Percentiles rank a stretch among this genome's conserved stretches.
These are phyloP conservation scores for Aspergillus pseudoterreus DNA, from an alignment of 2,329 filamentous ascomycete genomes.

Conservation along the genomic window DNA sequence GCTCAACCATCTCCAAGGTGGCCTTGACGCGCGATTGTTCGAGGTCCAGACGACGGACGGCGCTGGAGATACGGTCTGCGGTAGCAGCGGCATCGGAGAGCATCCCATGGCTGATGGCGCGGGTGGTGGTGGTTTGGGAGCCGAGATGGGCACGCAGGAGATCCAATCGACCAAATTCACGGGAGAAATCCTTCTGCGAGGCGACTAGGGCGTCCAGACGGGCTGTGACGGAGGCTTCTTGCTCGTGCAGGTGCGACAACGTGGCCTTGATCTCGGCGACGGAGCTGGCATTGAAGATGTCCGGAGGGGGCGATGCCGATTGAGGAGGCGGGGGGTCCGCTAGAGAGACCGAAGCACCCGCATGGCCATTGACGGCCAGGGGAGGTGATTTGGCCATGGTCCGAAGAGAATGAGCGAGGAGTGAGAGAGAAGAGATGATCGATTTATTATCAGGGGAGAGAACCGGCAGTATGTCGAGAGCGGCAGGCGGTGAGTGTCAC, in stretches of 20 bases:
- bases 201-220: slow-evolving; percentile 73
- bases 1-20: slow-evolving; percentile 87
- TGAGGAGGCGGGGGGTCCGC: slow-evolving; percentile 3
- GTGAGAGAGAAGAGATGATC: not conserved
- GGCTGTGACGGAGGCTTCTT: slow-evolving; percentile 69
- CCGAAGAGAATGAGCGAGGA: not conserved
- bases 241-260: slow-evolving; percentile 69
- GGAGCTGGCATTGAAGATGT: slow-evolving; percentile 67
- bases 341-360: slow-evolving; percentile 2
- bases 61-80: slow-evolving; percentile 77
- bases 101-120: slow-evolving; percentile 85
- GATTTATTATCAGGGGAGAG: not conserved
- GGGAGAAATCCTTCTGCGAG: slow-evolving; percentile 80
- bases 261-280: slow-evolving; percentile 75
- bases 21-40: slow-evolving; percentile 90
- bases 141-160: slow-evolving; percentile 83
- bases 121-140: slow-evolving; percentile 77
- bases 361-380: slow-evolving; percentile 25
- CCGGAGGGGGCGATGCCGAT: slow-evolving; percentile 15
- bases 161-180: slow-evolving; percentile 83
- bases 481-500: slow-evolving; percentile 2
- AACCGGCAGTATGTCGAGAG: slow-evolving; percentile 8
- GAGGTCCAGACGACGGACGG: slow-evolving; percentile 81
- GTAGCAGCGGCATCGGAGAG: slow-evolving; percentile 81
- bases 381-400: slow-evolving; percentile 18